These are phyloP conservation scores for Rhodotorula babjevae DNA, from an alignment of 768 basidiomycete genomes.

Conservation along the genomic window DNA sequence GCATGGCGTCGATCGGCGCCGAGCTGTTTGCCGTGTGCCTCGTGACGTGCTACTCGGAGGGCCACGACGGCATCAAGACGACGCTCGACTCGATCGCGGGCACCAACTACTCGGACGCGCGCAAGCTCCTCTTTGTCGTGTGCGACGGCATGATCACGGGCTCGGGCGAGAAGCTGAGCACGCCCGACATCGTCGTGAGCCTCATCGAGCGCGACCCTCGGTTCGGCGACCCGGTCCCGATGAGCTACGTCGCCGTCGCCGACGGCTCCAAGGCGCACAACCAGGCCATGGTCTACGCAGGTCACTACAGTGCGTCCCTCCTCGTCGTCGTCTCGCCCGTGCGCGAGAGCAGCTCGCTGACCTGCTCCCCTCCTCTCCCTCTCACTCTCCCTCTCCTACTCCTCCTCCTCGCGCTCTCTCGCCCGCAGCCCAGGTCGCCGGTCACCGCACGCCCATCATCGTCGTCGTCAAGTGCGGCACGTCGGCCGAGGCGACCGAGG, in stretches of 20 bases:
- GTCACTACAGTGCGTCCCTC: conserved; percentile 82
- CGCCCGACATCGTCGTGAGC: conserved; percentile 91
- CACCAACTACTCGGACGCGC: conserved; percentile 83
- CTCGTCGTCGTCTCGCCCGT: too few relatives aligned
- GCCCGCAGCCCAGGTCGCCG: conserved; percentile 57
- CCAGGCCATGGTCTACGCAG: conserved; percentile 96
- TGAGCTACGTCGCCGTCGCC: conserved; percentile 88
- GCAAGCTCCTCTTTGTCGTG: conserved; percentile 88
- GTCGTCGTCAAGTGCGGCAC: conserved; percentile 95
- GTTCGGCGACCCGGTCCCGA: conserved; percentile 91
- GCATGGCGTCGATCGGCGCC: conserved; percentile 81
- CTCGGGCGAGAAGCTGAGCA: conserved; percentile 88
- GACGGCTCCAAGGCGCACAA: conserved; percentile 84
- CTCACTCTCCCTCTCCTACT: too few relatives aligned
- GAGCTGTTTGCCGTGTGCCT: conserved; percentile 93
- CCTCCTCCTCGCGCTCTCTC: background rate
- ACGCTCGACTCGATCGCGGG: conserved; percentile 89
- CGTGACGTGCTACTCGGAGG: conserved; percentile 97
- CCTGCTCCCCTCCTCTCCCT: background rate
- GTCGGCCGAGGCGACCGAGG: conserved; percentile 76
- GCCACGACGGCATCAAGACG: conserved; percentile 80
- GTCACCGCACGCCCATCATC: conserved; percentile 86
- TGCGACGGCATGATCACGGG: conserved; percentile 99
- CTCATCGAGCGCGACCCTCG: conserved; percentile 87
- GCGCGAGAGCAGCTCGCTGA: too few relatives aligned